These are phyloP conservation scores for Drechslerella coelobrocha DNA, from an alignment of 2,329 filamentous ascomycete genomes.

Conservation along the genomic window DNA sequence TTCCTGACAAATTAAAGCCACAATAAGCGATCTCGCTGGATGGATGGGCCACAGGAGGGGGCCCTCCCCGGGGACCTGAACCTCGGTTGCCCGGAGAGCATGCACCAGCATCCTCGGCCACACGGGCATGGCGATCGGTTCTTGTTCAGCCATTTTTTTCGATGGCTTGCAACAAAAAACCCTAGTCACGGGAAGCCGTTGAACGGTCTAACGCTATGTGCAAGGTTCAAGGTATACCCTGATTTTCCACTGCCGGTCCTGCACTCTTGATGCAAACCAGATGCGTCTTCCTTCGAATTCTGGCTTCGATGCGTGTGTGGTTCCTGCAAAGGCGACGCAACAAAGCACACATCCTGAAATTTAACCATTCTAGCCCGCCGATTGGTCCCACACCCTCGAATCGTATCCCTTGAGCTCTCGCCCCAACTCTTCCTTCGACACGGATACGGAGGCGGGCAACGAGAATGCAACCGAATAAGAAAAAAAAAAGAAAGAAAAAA, in stretches of 20 bases:
- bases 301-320: conserved; percentile 13
- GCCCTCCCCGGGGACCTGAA: conserved; percentile 10
- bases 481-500: neutral
- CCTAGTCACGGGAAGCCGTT: conserved; percentile 51
- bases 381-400: conserved; percentile 18
- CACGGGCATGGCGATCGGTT: neutral
- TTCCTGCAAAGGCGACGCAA: conserved; percentile 47
- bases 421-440: conserved; percentile 21
- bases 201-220: conserved; percentile 46
- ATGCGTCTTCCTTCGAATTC: conserved; percentile 21
- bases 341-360: conserved; percentile 51
- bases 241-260: conserved; percentile 15
- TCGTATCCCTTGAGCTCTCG: conserved; percentile 7
- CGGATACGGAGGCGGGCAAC: conserved; percentile 4
- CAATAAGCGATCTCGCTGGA: conserved; percentile 23
- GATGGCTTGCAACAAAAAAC: conserved; percentile 38
- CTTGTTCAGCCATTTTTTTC: conserved; percentile 18
- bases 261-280: conserved; percentile 29
- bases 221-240: conserved; percentile 47
- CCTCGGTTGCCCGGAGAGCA: neutral
- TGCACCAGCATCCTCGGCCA: neutral
- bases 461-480: neutral
- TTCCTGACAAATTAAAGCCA: conserved; percentile 47
- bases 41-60: neutral
- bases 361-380: conserved; percentile 48